Evolutionary conservation across 306 rosid species (phyloP).

Genomic region (Lupinus albus): DNA sequence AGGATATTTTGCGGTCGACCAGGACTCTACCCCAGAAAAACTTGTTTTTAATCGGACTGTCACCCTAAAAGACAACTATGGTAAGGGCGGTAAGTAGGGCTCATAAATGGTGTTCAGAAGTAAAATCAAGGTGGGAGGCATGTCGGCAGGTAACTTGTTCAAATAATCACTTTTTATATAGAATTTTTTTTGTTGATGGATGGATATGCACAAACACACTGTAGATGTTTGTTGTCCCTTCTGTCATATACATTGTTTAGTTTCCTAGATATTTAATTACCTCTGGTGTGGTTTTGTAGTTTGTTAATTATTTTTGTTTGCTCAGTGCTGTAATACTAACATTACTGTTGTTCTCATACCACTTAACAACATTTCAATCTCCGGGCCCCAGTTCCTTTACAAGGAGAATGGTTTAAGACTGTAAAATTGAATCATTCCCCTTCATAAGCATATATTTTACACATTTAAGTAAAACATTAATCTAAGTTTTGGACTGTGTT

Average conservation of each 20-base stretch:
- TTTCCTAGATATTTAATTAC: slow-evolving; percentile 13
- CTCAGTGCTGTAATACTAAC: slow-evolving; percentile 26
- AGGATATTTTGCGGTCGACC: slow-evolving; percentile 93
- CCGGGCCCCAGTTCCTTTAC: not conserved
- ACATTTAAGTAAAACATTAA: not conserved
- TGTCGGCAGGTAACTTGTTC: slow-evolving; percentile 23
- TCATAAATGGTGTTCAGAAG: slow-evolving; percentile 3
- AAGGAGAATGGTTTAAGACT: not conserved
- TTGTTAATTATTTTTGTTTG: slow-evolving; percentile 32
- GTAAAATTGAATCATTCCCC: not conserved
- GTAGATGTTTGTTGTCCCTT: not conserved
- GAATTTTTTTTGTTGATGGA: not conserved
- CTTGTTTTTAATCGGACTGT: slow-evolving; percentile 89
- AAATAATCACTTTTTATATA: slow-evolving; percentile 10
- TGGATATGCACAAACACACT: slow-evolving; percentile 12
- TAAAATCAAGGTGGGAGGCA: slow-evolving; percentile 28
- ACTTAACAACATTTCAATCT: not conserved
- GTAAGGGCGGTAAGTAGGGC: slow-evolving; percentile 72
- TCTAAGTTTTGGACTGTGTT: not conserved
- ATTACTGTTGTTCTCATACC: not conserved
- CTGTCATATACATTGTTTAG: slow-evolving; percentile 33
- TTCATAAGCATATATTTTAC: not conserved
- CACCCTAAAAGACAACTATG: slow-evolving; percentile 72
- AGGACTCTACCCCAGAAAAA: slow-evolving; percentile 76
- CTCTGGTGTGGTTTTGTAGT: slow-evolving; percentile 33